A percentile compares a stretch with the other conserved stretches of the same genome.
phyloP scores from a whole-genome alignment of 805 yeast species.

The Metschnikowia shivogae region DNA sequence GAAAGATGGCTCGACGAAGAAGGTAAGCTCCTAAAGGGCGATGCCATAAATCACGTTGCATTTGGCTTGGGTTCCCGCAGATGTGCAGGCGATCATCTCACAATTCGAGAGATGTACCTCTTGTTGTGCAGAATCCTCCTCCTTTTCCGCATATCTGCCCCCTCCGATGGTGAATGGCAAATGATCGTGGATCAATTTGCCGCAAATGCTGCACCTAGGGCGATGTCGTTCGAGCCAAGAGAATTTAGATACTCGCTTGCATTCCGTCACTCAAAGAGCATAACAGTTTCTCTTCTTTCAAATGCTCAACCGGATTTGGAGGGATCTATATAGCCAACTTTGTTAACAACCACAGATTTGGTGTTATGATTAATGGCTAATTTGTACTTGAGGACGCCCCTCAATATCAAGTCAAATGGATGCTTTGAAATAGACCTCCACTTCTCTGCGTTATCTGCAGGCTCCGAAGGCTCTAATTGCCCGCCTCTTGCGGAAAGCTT shows the following conservation, averaged over 20 bases:
- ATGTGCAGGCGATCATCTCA: conserved; percentile 68
- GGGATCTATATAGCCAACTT: conserved; percentile 56
- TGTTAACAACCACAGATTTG: conserved; percentile 59
- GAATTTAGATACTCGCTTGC: conserved; percentile 27
- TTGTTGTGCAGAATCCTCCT: conserved; percentile 51
- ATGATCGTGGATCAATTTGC: conserved; percentile 52
- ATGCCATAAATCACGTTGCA: conserved; percentile 40
- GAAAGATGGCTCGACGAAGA: conserved; percentile 44
- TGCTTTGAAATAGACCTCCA: conserved; percentile 74
- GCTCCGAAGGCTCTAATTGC: background rate
- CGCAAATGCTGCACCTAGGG: conserved; percentile 48
- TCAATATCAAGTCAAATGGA: conserved; percentile 80
- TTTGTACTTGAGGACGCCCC: conserved; percentile 77
- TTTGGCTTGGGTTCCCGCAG: conserved; percentile 71
- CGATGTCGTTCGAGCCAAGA: conserved; percentile 61
- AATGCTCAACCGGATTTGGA: conserved; percentile 4
- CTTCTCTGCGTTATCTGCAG: conserved; percentile 43
- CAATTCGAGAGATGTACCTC: conserved; percentile 61
- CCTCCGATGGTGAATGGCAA: conserved; percentile 23
- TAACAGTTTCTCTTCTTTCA: background rate
- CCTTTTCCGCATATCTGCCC: conserved; percentile 46
- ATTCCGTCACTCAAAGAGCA: conserved; percentile 7
- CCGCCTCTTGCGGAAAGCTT: background rate
- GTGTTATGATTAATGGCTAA: conserved; percentile 55
- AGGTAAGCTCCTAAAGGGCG: conserved; percentile 12